Evolutionary conservation across 2,329 filamentous ascomycete genomes (phyloP), one percentile per base, ranked within the genome.

Genomic region (Myriosclerotinia curreyana): DNA sequence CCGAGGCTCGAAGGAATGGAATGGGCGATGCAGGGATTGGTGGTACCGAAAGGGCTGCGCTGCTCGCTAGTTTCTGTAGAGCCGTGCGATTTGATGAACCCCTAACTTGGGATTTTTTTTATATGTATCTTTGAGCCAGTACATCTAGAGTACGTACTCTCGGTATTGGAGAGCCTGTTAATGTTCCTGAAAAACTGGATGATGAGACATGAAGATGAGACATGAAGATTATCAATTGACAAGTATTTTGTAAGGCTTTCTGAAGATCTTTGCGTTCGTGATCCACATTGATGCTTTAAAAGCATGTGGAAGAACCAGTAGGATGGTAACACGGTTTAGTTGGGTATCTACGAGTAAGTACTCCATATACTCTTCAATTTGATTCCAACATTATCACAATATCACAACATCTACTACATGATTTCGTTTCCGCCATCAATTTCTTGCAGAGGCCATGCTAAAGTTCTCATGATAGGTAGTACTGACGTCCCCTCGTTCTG

Each of bases 1-100:
- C 60, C 60, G 60, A 62, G 60, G 60, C 51, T 62, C 40, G 59
- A 54, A 22, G 31, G 25, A 62, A 62, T 36, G 49, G 8, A 55
- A 28, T n/a, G 11, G 15, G n/a, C 17, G 25, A 48, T 62, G 34
- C 60, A 48, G 31, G 60, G 51, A 38, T 62, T 38, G 22, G 42
- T 31, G 42, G 44, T 59, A 31, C n/a, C n/a, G 28, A 22, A 44
- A 48, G 40, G 3, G 31, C 8, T 28, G 40, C 51, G 22, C 60
- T 48, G 56, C 40, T 34, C 51, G 22, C 60, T 48, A 62, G 51
- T 34, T 34, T 5, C 28, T 5, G 28, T 31, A 4, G 28, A 1
- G 28, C 46, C 40, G 17, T 20, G 17, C 20, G n/a, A 46, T 28
- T 51, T 31, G n/a, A 6, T 53, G 31, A 1, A 55, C 51, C 51